Evolutionary conservation across 2,329 filamentous ascomycete genomes (phyloP), one percentile per base, ranked within the genome.

Genomic region (Thielaviopsis cerberus): DNA sequence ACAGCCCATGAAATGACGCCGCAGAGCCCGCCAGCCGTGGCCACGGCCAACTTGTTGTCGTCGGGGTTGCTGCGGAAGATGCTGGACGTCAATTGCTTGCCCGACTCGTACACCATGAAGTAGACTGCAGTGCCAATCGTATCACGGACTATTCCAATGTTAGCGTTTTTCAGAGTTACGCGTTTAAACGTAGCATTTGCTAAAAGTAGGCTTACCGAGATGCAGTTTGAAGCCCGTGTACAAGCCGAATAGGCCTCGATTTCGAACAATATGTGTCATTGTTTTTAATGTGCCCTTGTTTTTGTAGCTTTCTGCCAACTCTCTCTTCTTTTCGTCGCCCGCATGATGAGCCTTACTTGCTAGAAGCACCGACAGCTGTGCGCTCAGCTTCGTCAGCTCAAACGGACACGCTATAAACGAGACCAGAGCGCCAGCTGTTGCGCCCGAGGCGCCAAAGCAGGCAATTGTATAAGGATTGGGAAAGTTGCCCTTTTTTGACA

Each of bases 61-160:
- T 54, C 52, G 6, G 51, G 51, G 27, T 59, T 59, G 27, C 52
- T 60, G 37, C 54, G 37, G 20, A 60, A 60, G 11, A 60, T 56
- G 22, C 54, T 53, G 13, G 55, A 57, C 17, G 89, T 77, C 24
- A 91, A 71, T 68, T 92, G 87, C 67, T 94, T 94, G 64, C 82
- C 81, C 67, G 85, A 89, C 70, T 94, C 88, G 68, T 94, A 94
- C 27, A 88, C 90, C 72, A 86, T 87, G 67, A 94, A 94, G 69
- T 94, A 94, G 59, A 91, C 87, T 27, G 81, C 80, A 1, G 88
- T 94, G 57, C 88, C 88, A 61, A 92, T 74, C 0, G 86, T 90
- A 69, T 94, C 88, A 61, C 88, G 80, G 65, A 90, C 86, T 87
- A 59, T 26, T 51, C n/a, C 23, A n/a, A 41, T 22, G 25, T 62